These are phyloP conservation scores for Xylaria sp. DNA, from an alignment of 2,329 filamentous ascomycete species.

Conservation along the genomic window DNA sequence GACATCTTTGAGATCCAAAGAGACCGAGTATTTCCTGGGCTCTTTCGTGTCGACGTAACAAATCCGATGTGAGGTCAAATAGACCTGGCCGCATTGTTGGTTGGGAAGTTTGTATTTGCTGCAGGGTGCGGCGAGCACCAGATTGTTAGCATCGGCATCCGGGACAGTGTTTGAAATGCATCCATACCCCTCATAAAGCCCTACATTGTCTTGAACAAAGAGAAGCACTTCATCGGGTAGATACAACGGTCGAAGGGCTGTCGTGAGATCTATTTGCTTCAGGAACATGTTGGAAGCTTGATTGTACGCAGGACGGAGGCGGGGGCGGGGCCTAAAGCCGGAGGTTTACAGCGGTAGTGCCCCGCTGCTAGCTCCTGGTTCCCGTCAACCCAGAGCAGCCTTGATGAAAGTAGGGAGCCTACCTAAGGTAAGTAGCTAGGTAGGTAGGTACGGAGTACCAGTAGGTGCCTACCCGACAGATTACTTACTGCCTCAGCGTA, in stretches of 20 bases:
- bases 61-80: conserved; percentile 91
- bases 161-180: not conserved
- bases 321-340: conserved; percentile 19
- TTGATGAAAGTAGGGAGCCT: too few species aligned
- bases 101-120: conserved; percentile 95
- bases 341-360: conserved; percentile 15
- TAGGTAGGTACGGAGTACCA: not conserved
- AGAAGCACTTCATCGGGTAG: conserved; percentile 92
- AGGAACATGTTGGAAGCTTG: conserved; percentile 73
- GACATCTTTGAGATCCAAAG: conserved; percentile 87
- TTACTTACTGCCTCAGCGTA: too few species aligned
- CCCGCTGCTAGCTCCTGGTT: conserved; percentile 5
- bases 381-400: not conserved
- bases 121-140: conserved; percentile 21
- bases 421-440: not conserved
- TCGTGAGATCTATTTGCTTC: conserved; percentile 93
- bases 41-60: conserved; percentile 94
- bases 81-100: conserved; percentile 94
- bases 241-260: conserved; percentile 89
- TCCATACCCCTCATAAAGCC: conserved; percentile 92
- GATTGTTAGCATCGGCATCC: conserved; percentile 2
- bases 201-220: conserved; percentile 97
- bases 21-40: conserved; percentile 81
- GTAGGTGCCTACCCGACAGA: not conserved
- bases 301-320: conserved; percentile 9